Evolutionary conservation across 805 yeast species (phyloP).

Genomic region (Wickerhamomyces ciferrii): DNA sequence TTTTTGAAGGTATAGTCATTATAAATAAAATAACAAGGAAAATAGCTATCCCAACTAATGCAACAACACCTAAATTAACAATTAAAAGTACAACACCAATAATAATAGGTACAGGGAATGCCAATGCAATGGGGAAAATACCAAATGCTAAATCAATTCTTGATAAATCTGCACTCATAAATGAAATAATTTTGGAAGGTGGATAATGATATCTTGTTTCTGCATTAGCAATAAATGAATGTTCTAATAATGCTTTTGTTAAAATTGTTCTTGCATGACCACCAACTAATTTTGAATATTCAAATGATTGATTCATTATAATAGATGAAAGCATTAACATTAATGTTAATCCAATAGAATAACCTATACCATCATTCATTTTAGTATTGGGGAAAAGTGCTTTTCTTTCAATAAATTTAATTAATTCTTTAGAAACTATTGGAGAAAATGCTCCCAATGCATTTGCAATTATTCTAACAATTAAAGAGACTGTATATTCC

Average conservation of each 20-base stretch:
- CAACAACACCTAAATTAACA: conserved; percentile 60
- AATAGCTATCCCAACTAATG: conserved; percentile 58
- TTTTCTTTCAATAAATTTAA: conserved; percentile 42
- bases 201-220: conserved; percentile 54
- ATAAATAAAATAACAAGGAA: conserved; percentile 34
- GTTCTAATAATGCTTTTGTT: conserved; percentile 62
- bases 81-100: conserved; percentile 55
- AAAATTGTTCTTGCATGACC: conserved; percentile 62
- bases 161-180: conserved; percentile 75
- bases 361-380: conserved; percentile 61
- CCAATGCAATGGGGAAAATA: conserved; percentile 47
- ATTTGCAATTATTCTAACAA: conserved; percentile 37
- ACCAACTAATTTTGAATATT: conserved; percentile 53
- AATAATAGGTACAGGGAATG: conserved; percentile 49
- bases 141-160: conserved; percentile 70
- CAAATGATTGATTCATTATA: conserved; percentile 55
- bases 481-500: conserved; percentile 32
- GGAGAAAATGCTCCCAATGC: conserved; percentile 46
- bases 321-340: conserved; percentile 44
- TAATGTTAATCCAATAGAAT: conserved; percentile 61
- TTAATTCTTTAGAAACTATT: conserved; percentile 42
- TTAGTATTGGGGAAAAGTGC: conserved; percentile 30
- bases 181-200: conserved; percentile 61
- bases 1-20: conserved; percentile 37
- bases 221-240: conserved; percentile 54